phyloP scores from a whole-genome alignment of 306 rosid species.

The Elaeagnus macrophylla region DNA sequence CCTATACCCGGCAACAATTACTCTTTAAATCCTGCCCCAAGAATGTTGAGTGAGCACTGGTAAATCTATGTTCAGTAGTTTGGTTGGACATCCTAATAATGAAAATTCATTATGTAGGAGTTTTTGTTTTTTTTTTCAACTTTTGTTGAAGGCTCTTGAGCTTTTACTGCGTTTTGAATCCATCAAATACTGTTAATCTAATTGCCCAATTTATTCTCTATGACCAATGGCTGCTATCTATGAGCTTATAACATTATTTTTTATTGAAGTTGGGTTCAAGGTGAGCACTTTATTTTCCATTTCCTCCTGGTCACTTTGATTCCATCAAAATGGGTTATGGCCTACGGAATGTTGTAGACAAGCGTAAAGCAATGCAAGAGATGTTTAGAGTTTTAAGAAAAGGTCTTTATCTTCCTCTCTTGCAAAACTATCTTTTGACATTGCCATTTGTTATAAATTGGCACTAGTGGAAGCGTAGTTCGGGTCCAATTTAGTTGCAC shows the following conservation, averaged over 20 bases:
- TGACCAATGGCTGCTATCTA: background rate
- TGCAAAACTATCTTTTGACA: too few species aligned
- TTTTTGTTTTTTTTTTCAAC: too few species aligned
- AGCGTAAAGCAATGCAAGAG: constrained; percentile 59
- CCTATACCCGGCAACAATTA: constrained; percentile 44
- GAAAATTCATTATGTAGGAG: too few species aligned
- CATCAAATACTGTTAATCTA: too few species aligned
- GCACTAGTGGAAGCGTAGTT: too few species aligned
- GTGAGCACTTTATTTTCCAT: constrained; percentile 89
- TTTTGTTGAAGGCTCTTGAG: too few species aligned
- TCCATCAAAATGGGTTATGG: constrained; percentile 89
- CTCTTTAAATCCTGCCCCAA: constrained; percentile 31
- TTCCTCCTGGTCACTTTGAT: constrained; percentile 57
- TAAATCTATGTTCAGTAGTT: constrained; percentile 16
- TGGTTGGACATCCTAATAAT: too few species aligned
- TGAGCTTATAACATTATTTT: constrained; percentile 11
- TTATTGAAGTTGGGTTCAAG: constrained; percentile 70
- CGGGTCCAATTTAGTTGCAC: too few species aligned
- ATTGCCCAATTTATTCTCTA: background rate
- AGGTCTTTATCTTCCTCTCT: constrained; percentile 31
- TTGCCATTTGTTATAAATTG: too few species aligned
- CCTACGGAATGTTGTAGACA: constrained; percentile 75
- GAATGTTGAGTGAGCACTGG: constrained; percentile 68
- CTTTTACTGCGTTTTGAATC: too few species aligned
- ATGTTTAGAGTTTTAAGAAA: constrained; percentile 58